Conservation (phyloP, 108 stramenopile species). For the Pseudonitzschia multiseries region DNA sequence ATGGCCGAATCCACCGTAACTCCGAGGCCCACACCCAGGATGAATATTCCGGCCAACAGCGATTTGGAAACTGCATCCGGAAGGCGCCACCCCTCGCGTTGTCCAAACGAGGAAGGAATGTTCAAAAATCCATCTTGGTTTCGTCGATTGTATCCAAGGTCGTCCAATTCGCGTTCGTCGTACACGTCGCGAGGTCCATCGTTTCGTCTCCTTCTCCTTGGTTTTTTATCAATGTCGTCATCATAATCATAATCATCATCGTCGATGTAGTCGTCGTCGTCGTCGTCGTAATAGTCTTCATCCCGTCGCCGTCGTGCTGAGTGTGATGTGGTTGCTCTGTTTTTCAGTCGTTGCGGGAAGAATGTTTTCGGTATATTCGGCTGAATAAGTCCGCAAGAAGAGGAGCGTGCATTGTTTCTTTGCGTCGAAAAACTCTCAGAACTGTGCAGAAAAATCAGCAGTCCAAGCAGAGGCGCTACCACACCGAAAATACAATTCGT, state of each 20-base stretch:
- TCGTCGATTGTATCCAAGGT: conserved; percentile 48
- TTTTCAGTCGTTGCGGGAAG: neutral
- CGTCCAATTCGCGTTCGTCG: conserved; percentile 19
- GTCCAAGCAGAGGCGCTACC: neutral
- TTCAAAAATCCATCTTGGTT: conserved; percentile 24
- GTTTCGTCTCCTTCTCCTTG: conserved; percentile 27
- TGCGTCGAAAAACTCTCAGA: conserved; percentile 6
- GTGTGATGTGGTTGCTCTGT: neutral
- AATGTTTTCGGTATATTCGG: neutral
- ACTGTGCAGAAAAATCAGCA: neutral
- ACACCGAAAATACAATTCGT: neutral
- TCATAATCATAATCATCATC: conserved; percentile 47
- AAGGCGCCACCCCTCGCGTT: conserved; percentile 62
- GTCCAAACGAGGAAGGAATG: conserved; percentile 70
- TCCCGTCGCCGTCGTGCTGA: conserved; percentile 4
- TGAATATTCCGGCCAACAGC: conserved; percentile 88
- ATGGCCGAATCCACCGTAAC: conserved; percentile 92
- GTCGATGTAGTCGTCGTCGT: conserved; percentile 33
- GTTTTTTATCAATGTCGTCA: conserved; percentile 28
- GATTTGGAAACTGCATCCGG: conserved; percentile 79
- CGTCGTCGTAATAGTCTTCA: conserved; percentile 38
- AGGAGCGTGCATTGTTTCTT: neutral
- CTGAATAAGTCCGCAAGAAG: neutral
- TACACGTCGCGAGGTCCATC: neutral
- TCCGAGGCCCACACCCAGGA: conserved; percentile 90